phyloP scores from a whole-genome alignment of 176 grass and related monocot genomes.

The Stipa capillata region DNA sequence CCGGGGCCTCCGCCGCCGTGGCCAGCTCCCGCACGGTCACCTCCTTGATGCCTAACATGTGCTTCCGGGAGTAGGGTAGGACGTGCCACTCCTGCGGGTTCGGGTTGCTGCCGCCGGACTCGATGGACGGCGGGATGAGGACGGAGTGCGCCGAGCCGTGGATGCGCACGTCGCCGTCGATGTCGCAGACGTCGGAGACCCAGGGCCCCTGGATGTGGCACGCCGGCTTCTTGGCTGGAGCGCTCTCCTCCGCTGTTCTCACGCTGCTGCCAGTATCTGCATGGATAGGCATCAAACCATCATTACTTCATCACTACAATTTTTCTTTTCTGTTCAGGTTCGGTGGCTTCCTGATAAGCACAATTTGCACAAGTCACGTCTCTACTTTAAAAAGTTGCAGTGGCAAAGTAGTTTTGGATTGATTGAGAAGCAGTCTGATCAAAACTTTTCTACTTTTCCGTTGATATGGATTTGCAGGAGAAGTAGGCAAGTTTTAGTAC shows the following conservation, averaged over 20 bases:
- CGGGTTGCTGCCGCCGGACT: conserved; percentile 32
- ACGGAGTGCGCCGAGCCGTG: conserved; percentile 32
- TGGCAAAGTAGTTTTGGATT: neutral
- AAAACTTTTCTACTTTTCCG: neutral
- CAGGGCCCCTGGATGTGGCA: conserved; percentile 62
- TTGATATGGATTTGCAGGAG: neutral
- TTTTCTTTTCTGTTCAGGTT: neutral
- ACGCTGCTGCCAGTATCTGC: conserved; percentile 7
- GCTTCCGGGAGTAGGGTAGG: conserved; percentile 56
- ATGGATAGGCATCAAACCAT: neutral
- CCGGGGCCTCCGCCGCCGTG: conserved; percentile 1
- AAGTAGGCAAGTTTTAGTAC: neutral
- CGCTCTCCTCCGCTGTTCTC: neutral
- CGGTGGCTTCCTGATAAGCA: neutral
- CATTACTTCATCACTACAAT: neutral
- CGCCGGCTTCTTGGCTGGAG: conserved; percentile 40
- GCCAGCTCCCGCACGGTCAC: conserved; percentile 51
- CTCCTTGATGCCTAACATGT: conserved; percentile 36
- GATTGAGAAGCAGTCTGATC: neutral
- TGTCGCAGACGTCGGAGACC: conserved; percentile 47
- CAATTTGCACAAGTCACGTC: conserved; percentile 12
- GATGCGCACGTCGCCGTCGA: conserved; percentile 49
- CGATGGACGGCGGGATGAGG: conserved; percentile 40
- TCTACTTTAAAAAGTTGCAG: neutral
- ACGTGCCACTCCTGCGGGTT: conserved; percentile 57